Evolutionary conservation across 2,329 filamentous ascomycete species (phyloP), one percentile per base, ranked within the genome.

Genomic region (Dactylellina cionopaga): DNA sequence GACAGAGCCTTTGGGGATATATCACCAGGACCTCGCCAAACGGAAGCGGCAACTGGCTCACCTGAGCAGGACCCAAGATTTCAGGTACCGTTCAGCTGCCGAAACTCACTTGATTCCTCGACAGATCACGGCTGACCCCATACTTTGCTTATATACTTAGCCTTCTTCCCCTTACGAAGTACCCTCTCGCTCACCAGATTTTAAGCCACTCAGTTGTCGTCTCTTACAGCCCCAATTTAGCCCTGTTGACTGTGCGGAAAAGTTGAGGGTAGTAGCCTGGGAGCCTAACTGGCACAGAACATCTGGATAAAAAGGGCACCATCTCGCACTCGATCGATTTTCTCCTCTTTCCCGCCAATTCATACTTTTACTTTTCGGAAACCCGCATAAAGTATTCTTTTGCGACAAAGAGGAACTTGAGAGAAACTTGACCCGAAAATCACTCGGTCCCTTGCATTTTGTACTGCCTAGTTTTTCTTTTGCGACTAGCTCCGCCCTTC

Each of bases 51-150:
- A 31, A 4, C 46, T 27, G 27, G 52, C 41, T 51, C 52, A 66
- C 37, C 39, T 68, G 52, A 59, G 54, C 46, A 43, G 13, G 52
- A 56, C 63, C 46, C 60, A 39, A 55, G 63, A 56, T 56, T 68
- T 68, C 63, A 68, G 63, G 63, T 68, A 68, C 63, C 54, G 63
- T 68, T 29, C 63, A 68, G 63, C 63, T 68, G 63, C 63, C 52
- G 62, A 51, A 41, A 49, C 44, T 54, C 58, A 62, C 58, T 52
- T 62, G 58, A 62, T 52, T 52, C 22, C 17, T 47, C 44, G 44
- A 27, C 5, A 33, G 46, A 33, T 31, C 46, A 35, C n/a, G 25
- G 46, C 46, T 51, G 46, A 51, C 46, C n/a, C n/a, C n/a, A n/a
- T n/a, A n/a, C n/a, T n/a, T 51, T 10, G 11, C 49, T 15, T 6